Percentiles rank a stretch among this genome's conserved stretches.
Conservation (phyloP, 176 grass and related monocot genomes). For the Leersia perrieri region DNA sequence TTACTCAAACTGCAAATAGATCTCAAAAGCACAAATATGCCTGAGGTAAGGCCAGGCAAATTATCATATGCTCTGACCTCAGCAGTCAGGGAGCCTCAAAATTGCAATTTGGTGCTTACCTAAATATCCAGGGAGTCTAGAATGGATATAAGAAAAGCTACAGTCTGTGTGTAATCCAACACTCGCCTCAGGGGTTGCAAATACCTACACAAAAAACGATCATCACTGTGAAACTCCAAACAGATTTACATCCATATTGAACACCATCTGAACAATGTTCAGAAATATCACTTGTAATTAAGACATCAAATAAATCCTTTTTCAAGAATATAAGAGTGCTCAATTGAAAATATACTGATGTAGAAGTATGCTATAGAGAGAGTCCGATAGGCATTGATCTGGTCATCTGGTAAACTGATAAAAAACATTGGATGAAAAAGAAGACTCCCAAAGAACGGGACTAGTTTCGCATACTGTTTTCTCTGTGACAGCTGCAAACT, state of each 20-base stretch:
- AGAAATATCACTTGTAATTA: no score
- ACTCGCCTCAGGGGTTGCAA: slow-evolving; percentile 81
- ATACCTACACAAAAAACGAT: slow-evolving; percentile 46
- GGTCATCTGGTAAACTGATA: no score
- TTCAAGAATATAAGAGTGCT: not conserved
- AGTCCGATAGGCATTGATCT: not conserved
- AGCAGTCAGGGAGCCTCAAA: no score
- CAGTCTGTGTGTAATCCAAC: slow-evolving; percentile 94
- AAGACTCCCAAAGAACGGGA: not conserved
- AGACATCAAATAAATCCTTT: not conserved
- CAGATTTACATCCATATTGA: not conserved
- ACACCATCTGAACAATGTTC: not conserved
- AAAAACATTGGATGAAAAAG: no score
- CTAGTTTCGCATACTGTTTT: slow-evolving; percentile 56
- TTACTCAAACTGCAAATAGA: no score
- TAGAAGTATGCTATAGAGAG: not conserved
- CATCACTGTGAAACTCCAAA: not conserved
- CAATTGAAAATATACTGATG: not conserved
- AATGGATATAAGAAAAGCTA: slow-evolving; percentile 95
- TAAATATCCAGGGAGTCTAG: slow-evolving; percentile 74
- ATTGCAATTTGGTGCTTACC: slow-evolving; percentile 41
- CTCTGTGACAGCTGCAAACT: slow-evolving; percentile 78
- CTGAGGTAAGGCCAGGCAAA: not conserved
- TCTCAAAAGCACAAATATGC: not conserved
- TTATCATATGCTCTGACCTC: not conserved